phyloP scores from a whole-genome alignment of 2,329 filamentous ascomycete species.

The Aspergillus sp. region DNA sequence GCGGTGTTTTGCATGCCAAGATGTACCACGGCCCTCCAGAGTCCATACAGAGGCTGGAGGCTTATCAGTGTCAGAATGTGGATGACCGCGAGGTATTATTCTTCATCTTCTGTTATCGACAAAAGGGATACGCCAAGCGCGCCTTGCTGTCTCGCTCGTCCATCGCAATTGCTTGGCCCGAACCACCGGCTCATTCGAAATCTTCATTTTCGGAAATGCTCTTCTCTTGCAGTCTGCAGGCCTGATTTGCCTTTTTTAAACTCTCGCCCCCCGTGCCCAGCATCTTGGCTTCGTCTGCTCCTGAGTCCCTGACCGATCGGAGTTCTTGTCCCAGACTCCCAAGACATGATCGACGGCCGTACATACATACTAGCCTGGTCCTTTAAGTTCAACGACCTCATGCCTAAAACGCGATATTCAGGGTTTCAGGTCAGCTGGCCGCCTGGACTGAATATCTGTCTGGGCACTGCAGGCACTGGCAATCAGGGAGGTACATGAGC shows the following conservation, averaged over 20 bases:
- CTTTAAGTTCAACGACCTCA: background rate
- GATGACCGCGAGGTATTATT: background rate
- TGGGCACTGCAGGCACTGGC: background rate
- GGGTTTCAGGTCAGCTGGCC: no score
- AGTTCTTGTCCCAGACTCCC: background rate
- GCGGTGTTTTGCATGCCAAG: background rate
- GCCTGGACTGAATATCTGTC: no score
- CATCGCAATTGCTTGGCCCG: conserved; percentile 6
- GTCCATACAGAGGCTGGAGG: background rate
- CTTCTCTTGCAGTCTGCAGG: background rate
- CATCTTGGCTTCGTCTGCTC: background rate
- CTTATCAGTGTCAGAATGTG: background rate
- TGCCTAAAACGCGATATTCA: background rate
- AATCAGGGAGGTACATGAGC: background rate
- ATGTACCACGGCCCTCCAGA: background rate
- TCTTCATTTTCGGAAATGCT: no score
- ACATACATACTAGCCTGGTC: no score
- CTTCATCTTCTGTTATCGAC: background rate
- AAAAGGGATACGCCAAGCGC: conserved; percentile 8
- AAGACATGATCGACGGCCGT: background rate
- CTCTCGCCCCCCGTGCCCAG: background rate
- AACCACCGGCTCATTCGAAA: background rate
- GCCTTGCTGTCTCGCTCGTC: background rate
- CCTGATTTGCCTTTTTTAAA: background rate
- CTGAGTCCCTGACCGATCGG: background rate